Evolutionary conservation across 306 rosid species (phyloP).

Genomic region (Prosopis cineraria): DNA sequence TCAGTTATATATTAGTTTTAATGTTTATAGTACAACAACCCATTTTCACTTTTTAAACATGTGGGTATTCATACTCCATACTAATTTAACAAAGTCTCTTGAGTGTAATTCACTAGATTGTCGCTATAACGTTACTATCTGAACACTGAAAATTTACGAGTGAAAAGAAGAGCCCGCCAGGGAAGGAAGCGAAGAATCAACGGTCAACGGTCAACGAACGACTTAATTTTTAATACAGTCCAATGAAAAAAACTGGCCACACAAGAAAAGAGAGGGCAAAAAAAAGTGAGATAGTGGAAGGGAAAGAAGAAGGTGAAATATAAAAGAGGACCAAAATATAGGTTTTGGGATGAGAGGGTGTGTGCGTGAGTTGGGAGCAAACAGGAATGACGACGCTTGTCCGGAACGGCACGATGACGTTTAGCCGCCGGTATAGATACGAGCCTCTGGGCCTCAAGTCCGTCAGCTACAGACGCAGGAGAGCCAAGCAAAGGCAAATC

Average conservation of each 20-base stretch:
- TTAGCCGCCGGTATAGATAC: conserved; percentile 51
- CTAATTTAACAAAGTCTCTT: background rate
- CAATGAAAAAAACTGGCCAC: conserved; percentile 14
- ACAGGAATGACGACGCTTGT: conserved; percentile 43
- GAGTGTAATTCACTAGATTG: background rate
- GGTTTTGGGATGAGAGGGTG: background rate
- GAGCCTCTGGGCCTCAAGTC: conserved; percentile 49
- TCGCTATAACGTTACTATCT: too few relatives aligned
- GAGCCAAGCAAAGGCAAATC: conserved; percentile 63
- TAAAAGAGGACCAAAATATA: background rate
- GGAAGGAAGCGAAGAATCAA: background rate
- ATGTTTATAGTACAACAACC: too few relatives aligned
- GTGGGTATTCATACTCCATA: background rate
- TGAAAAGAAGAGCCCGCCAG: conserved; percentile 47
- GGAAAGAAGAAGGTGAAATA: background rate
- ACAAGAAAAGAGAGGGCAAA: background rate
- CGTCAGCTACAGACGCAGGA: conserved; percentile 47
- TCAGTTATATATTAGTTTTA: too few relatives aligned
- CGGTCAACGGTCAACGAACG: conserved; percentile 48
- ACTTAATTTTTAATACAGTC: conserved; percentile 15
- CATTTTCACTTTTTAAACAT: background rate
- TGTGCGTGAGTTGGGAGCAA: background rate
- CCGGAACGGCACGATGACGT: conserved; percentile 48
- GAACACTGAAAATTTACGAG: background rate
- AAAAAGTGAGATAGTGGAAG: too few relatives aligned